A percentile compares a stretch with the other conserved stretches of the same genome.
Evolutionary conservation across 1,139 yeast species (phyloP).

Genomic region (Kodamaea arcana): DNA sequence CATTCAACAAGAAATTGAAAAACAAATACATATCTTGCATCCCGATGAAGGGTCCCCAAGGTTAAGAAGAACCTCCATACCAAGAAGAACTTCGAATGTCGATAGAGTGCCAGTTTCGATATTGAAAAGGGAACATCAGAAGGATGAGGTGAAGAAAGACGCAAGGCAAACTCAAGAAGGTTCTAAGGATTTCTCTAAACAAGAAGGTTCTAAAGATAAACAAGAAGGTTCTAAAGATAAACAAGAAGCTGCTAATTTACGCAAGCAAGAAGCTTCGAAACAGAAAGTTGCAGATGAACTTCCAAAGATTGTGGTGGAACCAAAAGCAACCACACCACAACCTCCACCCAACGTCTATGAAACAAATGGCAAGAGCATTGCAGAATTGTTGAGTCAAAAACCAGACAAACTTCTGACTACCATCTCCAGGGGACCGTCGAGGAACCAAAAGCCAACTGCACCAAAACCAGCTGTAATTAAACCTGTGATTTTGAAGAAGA

Average conservation of each 20-base stretch:
- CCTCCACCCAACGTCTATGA: conserved; percentile 13
- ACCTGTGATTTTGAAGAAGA: conserved; percentile 42
- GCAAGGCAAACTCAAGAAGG: neutral
- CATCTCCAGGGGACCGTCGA: conserved; percentile 13
- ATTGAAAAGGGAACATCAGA: conserved; percentile 7
- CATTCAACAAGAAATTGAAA: conserved; percentile 40
- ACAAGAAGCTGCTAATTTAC: neutral
- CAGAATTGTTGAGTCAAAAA: conserved; percentile 31
- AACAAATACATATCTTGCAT: conserved; percentile 29
- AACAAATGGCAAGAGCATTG: conserved; percentile 29
- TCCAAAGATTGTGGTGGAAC: neutral
- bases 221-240: neutral
- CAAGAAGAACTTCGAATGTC: conserved; percentile 12
- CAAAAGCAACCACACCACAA: conserved; percentile 7
- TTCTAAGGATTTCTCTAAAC: conserved; percentile 7
- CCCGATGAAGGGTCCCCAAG: conserved; percentile 9
- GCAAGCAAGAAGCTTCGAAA: neutral
- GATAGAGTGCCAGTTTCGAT: conserved; percentile 18
- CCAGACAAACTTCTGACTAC: conserved; percentile 5
- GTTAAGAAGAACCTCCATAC: conserved; percentile 13
- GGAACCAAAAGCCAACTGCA: conserved; percentile 14
- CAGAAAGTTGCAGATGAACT: neutral
- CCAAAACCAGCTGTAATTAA: conserved; percentile 26
- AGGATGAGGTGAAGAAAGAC: neutral
- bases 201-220: neutral